phyloP scores from a whole-genome alignment of 23 red algal genomes.

The Agarophyton chilense region DNA sequence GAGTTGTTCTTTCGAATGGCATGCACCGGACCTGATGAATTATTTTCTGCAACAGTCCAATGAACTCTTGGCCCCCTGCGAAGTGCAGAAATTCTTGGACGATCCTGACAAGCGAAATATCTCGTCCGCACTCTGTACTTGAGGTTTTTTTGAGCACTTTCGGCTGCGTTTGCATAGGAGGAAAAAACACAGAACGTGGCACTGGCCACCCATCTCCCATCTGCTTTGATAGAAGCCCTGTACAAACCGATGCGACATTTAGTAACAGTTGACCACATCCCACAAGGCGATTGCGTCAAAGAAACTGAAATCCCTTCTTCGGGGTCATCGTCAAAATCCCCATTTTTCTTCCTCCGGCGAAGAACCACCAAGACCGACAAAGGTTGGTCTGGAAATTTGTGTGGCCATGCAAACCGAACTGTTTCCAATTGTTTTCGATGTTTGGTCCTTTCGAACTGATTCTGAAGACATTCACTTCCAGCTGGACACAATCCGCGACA shows the following conservation, averaged over 20 bases:
- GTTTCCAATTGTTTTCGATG: background rate
- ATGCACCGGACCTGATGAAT: background rate
- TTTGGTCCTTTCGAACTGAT: background rate
- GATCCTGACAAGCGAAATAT: background rate
- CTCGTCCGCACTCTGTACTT: background rate
- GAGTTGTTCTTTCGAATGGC: constrained; percentile 12
- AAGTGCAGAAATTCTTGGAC: background rate
- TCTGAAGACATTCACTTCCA: constrained; percentile 2
- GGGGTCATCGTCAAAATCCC: constrained; percentile 2
- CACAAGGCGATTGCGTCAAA: background rate
- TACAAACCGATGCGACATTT: background rate
- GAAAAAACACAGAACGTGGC: background rate
- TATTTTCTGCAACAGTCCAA: background rate
- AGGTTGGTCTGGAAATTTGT: background rate
- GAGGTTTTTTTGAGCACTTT: background rate
- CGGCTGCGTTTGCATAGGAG: background rate
- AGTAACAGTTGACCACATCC: background rate
- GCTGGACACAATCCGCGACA: constrained; percentile 43
- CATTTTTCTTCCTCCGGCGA: background rate
- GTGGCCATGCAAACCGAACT: constrained; percentile 7
- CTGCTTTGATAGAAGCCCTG: background rate
- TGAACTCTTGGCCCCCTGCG: background rate
- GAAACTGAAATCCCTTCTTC: background rate
- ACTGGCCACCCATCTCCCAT: background rate
- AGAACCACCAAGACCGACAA: background rate